A percentile compares a stretch with the other conserved stretches of the same genome.
Conservation (phyloP, 352 stramenopile genomes). For the Phytophthora parvispora region DNA sequence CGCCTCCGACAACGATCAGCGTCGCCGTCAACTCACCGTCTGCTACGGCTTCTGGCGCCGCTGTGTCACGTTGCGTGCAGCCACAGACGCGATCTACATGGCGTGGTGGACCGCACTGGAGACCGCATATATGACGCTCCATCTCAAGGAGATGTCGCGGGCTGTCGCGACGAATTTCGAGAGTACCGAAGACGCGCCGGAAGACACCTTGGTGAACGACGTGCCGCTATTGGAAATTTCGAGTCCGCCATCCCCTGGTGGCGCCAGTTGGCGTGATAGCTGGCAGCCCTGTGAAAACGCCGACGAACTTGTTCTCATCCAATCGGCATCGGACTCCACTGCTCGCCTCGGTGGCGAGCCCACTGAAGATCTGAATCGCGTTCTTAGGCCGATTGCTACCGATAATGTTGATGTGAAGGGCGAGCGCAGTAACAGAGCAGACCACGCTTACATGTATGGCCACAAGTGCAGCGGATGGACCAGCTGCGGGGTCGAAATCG, state of each 20-base stretch:
- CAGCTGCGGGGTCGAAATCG: background rate
- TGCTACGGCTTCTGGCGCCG: slow-evolving; percentile 6
- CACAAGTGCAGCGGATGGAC: no score
- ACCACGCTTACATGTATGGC: no score
- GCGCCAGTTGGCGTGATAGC: background rate
- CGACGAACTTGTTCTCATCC: slow-evolving; percentile 6
- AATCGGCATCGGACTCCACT: background rate
- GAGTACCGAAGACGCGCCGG: background rate
- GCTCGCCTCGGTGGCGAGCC: background rate
- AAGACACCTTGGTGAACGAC: background rate
- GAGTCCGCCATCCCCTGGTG: background rate
- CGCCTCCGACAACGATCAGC: background rate
- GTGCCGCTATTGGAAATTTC: slow-evolving; percentile 1
- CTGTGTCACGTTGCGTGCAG: slow-evolving; percentile 10
- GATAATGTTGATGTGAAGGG: background rate
- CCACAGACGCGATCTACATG: slow-evolving; percentile 15
- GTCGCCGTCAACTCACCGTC: slow-evolving; percentile 8
- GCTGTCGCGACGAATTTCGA: slow-evolving; percentile 2
- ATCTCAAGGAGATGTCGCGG: slow-evolving; percentile 6
- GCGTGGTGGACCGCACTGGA: slow-evolving; percentile 19
- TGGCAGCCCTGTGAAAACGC: slow-evolving; percentile 6
- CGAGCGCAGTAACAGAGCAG: background rate
- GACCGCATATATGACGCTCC: slow-evolving; percentile 13
- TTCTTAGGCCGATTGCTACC: no score
- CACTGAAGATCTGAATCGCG: background rate